These are phyloP conservation scores for Peronospora destructor DNA, from an alignment of 352 stramenopile genomes.

Conservation along the genomic window DNA sequence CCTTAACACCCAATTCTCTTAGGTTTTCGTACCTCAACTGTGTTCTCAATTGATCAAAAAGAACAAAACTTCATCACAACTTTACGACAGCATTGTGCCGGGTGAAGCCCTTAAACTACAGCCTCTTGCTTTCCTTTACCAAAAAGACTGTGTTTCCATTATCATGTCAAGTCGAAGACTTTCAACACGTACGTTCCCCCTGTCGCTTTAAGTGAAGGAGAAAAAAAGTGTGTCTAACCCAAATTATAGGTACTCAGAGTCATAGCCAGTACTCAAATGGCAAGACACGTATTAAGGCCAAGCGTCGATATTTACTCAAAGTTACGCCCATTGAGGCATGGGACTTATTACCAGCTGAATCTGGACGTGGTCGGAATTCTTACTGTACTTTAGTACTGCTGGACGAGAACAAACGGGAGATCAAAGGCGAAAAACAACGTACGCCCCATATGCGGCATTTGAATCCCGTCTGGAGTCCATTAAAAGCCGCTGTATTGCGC, in stretches of 20 bases:
- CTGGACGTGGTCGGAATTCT: conserved; percentile 51
- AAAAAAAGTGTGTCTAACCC: not conserved
- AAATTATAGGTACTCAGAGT: conserved; percentile 15
- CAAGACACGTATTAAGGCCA: conserved; percentile 54
- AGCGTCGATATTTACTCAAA: conserved; percentile 76
- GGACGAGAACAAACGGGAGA: conserved; percentile 78
- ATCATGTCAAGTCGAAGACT: conserved; percentile 25
- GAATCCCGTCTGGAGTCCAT: conserved; percentile 75
- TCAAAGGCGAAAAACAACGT: conserved; percentile 84
- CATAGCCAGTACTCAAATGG: conserved; percentile 18
- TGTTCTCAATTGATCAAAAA: not conserved
- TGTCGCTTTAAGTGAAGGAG: conserved; percentile 8
- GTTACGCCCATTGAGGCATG: conserved; percentile 79
- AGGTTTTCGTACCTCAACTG: not conserved
- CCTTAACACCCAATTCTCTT: not conserved
- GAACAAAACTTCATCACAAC: conserved; percentile 5
- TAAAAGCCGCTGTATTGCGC: conserved; percentile 73
- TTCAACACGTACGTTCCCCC: conserved; percentile 24
- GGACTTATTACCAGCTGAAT: conserved; percentile 59
- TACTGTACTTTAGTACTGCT: conserved; percentile 82
- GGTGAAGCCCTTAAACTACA: not conserved
- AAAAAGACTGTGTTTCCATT: not conserved
- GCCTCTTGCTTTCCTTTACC: conserved; percentile 3
- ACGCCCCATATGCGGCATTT: conserved; percentile 54
- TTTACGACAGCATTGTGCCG: conserved; percentile 5